Evolutionary conservation across 176 grass and related monocot genomes (phyloP), one percentile per base, ranked within the genome.

Genomic region (Saccharum officinarum): DNA sequence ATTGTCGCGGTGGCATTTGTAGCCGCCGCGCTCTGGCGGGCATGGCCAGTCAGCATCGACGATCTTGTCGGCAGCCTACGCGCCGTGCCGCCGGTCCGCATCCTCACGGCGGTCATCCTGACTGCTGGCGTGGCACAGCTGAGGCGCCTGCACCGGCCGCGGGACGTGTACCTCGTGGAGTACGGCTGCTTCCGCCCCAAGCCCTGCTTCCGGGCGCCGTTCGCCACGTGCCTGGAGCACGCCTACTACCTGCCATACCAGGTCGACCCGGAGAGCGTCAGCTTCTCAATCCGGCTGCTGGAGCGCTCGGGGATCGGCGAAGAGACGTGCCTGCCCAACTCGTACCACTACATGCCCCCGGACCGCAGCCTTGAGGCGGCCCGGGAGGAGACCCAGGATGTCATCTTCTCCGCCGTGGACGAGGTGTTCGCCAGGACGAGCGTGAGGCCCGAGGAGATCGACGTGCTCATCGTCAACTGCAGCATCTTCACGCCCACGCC

Each of bases 131-230:
- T 86, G 2, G 31, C 3, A 1, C 38, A 26, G 30, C n/a, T 86
- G 9, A 16, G 54, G 54, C 40, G 68, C 22, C 1, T 22, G 54
- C 30, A 22, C 14, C 30, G 79, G 22, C 14, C 47, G 2, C 30
- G 40, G 62, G 86, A 60, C 37, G 86, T 87, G 63, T 92, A 92
- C 84, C 84, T 92, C 1, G 87, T 92, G 16, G 91, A 90, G 68
- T 92, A 90, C 71, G 80, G 80, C 14, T 92, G 91, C 87, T 92
- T 92, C 91, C 79, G 84, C 6, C 91, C 91, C 6, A 57, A 14
- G 45, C 0, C 63, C 1, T 47, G 28, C 49, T 73, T 22, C 81
- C 80, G 88, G 13, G 46, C 81, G 54, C 87, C 87, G 23, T 84
- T 90, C 87, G 71, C 88, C 3, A 87, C 87, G 49, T 87, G 81